Conservation (phyloP, 371 early-diverging fungal genomes). For the Zancudomyces culisetae region DNA sequence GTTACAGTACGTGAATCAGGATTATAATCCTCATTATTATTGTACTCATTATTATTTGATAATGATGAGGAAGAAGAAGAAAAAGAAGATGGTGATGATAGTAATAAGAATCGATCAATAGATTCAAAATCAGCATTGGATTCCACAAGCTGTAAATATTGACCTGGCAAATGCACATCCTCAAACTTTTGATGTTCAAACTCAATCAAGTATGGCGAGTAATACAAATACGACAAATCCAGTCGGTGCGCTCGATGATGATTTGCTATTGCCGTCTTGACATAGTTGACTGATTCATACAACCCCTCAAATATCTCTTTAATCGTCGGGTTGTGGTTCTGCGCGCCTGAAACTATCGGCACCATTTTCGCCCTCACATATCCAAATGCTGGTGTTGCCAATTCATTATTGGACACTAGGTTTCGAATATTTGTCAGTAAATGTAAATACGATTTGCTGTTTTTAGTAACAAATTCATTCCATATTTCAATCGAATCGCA, state of each 20-base stretch:
- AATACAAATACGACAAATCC: conserved; percentile 66
- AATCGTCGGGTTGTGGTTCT: conserved; percentile 57
- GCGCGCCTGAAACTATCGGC: conserved; percentile 59
- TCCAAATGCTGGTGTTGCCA: too few relatives aligned
- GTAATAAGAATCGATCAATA: conserved; percentile 87
- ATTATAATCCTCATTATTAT: too few relatives aligned
- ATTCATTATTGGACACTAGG: too few relatives aligned
- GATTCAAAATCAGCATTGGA: conserved; percentile 77
- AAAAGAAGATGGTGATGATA: too few relatives aligned
- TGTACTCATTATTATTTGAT: too few relatives aligned
- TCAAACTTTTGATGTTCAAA: conserved; percentile 95
- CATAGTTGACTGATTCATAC: conserved; percentile 72
- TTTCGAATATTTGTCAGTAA: conserved; percentile 71
- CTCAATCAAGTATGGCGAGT: conserved; percentile 81
- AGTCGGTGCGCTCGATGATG: conserved; percentile 58
- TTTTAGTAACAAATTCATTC: conserved; percentile 30
- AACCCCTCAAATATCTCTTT: conserved; percentile 60
- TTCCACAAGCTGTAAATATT: conserved; percentile 64
- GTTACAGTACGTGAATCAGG: conserved; percentile 55
- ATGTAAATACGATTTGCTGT: conserved; percentile 49
- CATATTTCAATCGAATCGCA: too few relatives aligned
- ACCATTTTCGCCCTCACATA: conserved; percentile 62
- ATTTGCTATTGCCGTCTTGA: conserved; percentile 66
- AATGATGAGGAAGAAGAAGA: too few relatives aligned
- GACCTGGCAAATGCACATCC: conserved; percentile 95